phyloP scores from a whole-genome alignment of 805 yeast genomes.

The Spathaspora gorwiae region DNA sequence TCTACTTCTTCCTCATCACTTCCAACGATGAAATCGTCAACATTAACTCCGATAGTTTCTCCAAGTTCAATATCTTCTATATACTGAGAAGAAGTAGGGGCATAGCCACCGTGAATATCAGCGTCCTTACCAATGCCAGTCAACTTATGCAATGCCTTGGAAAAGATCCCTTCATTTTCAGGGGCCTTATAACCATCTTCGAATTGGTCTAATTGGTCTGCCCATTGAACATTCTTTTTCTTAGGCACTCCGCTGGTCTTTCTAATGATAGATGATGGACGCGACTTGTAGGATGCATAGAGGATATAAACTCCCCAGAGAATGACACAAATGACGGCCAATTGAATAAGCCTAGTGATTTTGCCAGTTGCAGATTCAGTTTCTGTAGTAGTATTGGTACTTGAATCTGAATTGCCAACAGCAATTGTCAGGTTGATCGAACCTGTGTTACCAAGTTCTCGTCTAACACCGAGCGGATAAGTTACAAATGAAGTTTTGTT shows the following conservation, averaged over 20 bases:
- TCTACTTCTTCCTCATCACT: slow-evolving; percentile 42
- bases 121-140: slow-evolving; percentile 17
- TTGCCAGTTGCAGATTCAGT: slow-evolving; percentile 7
- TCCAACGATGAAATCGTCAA: slow-evolving; percentile 43
- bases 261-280: slow-evolving; percentile 41
- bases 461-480: slow-evolving; percentile 25
- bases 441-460: background rate
- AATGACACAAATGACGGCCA: slow-evolving; percentile 32
- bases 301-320: slow-evolving; percentile 40
- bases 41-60: slow-evolving; percentile 15
- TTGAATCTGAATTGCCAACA: background rate
- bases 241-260: slow-evolving; percentile 20
- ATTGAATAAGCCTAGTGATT: slow-evolving; percentile 37
- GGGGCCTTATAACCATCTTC: slow-evolving; percentile 22
- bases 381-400: background rate
- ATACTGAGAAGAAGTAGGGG: slow-evolving; percentile 16
- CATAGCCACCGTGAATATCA: slow-evolving; percentile 22
- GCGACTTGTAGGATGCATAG: slow-evolving; percentile 31
- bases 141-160: slow-evolving; percentile 30
- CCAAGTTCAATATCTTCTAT: slow-evolving; percentile 41
- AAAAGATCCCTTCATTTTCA: slow-evolving; percentile 31
- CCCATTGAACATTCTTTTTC: slow-evolving; percentile 46
- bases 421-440: background rate
- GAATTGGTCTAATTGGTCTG: slow-evolving; percentile 36
- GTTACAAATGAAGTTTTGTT: slow-evolving; percentile 19